These are phyloP conservation scores for Phytophthora foliorum DNA, from an alignment of 352 stramenopile genomes.

Conservation along the genomic window DNA sequence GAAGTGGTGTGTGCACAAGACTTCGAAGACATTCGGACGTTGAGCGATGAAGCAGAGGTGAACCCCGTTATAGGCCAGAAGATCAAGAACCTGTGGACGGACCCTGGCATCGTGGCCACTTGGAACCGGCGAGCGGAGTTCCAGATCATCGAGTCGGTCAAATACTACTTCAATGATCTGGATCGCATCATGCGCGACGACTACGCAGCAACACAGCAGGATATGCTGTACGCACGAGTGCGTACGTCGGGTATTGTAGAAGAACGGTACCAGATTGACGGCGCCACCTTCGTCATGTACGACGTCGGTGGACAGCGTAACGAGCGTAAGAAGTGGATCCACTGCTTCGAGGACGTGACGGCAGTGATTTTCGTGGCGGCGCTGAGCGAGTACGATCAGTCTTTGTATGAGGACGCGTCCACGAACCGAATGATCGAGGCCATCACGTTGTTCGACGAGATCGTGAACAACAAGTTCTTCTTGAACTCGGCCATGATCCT, in stretches of 20 bases:
- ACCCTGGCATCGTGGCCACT: conserved; percentile 91
- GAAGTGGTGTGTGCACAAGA: conserved; percentile 79
- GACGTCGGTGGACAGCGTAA: conserved; percentile 97
- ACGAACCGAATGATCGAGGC: conserved; percentile 97
- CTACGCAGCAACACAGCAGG: conserved; percentile 95
- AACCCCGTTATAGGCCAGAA: conserved; percentile 91
- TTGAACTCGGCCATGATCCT: conserved; percentile 95
- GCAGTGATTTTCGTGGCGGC: conserved; percentile 97
- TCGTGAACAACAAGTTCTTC: conserved; percentile 96
- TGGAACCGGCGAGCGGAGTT: conserved; percentile 94
- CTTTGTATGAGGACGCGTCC: conserved; percentile 94
- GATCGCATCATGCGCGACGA: conserved; percentile 95
- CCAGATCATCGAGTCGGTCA: conserved; percentile 97
- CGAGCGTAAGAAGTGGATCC: conserved; percentile 98
- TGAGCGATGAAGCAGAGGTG: conserved; percentile 91
- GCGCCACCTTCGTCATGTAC: conserved; percentile 97
- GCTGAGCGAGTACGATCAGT: conserved; percentile 96
- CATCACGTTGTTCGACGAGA: conserved; percentile 96
- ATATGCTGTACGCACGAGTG: conserved; percentile 97
- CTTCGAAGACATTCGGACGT: conserved; percentile 82
- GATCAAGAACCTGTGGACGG: conserved; percentile 95
- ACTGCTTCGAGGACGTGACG: conserved; percentile 97
- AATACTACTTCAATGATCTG: conserved; percentile 98
- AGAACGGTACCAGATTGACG: conserved; percentile 96
- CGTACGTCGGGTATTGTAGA: conserved; percentile 96